phyloP scores from a whole-genome alignment of 164 flowering plant genomes.

The Tetracentron sinense region DNA sequence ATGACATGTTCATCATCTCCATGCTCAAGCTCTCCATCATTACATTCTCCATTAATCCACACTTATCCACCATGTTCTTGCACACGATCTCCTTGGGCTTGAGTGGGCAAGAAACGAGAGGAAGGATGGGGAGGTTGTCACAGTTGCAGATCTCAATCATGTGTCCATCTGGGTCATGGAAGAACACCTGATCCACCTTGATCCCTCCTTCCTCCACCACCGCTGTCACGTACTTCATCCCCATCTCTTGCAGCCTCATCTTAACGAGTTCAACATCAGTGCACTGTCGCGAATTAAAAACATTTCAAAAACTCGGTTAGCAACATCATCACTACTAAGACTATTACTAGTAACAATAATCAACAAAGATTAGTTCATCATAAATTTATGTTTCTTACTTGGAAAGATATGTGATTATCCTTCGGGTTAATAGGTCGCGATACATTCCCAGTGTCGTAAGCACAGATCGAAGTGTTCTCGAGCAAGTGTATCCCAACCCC shows the following conservation, averaged over 20 bases:
- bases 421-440: conserved; percentile 58
- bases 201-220: conserved; percentile 60
- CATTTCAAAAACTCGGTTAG: no score
- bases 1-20: conserved; percentile 61
- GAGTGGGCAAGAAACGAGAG: conserved; percentile 45
- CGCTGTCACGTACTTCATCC: conserved; percentile 55
- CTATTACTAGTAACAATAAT: no score
- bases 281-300: no score
- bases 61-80: conserved; percentile 9
- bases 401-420: conserved; percentile 78
- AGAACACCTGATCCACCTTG: conserved; percentile 70
- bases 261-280: conserved; percentile 46
- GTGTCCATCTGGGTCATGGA: conserved; percentile 87
- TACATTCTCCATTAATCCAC: conserved; percentile 43
- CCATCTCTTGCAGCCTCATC: conserved; percentile 54
- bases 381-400: conserved; percentile 25
- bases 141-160: conserved; percentile 90
- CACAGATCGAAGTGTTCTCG: conserved; percentile 30
- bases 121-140: conserved; percentile 63
- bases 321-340: no score
- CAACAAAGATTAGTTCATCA: background rate
- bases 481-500: conserved; percentile 75
- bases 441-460: conserved; percentile 15
- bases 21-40: conserved; percentile 66
- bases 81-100: conserved; percentile 19